Evolutionary conservation across 176 grass and related monocot species (phyloP).

Genomic region (Zoysia japonica): DNA sequence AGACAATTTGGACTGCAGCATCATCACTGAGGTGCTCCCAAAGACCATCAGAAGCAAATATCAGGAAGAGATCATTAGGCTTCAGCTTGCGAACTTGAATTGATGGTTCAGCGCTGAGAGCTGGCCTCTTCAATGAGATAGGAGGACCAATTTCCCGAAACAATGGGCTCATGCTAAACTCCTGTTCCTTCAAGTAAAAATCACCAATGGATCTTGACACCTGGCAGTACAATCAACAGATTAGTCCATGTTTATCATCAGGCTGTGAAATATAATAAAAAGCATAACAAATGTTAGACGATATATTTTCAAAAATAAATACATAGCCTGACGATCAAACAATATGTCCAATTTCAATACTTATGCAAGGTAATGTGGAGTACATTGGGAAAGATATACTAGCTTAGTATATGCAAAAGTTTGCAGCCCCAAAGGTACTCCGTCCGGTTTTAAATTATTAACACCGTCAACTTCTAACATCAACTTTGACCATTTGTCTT

Average conservation of each 20-base stretch:
- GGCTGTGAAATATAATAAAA: background rate
- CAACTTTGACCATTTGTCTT: too few species aligned
- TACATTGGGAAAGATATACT: background rate
- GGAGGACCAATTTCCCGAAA: slow-evolving; percentile 53
- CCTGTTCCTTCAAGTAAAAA: slow-evolving; percentile 85
- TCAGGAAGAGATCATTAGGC: slow-evolving; percentile 66
- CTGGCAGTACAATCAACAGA: slow-evolving; percentile 38
- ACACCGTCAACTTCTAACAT: too few species aligned
- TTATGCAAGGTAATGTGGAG: background rate
- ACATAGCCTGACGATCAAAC: background rate
- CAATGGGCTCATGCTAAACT: slow-evolving; percentile 62
- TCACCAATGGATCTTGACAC: slow-evolving; percentile 91
- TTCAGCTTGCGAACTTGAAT: slow-evolving; percentile 66
- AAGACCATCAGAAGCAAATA: slow-evolving; percentile 91
- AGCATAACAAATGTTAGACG: background rate
- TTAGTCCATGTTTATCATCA: background rate
- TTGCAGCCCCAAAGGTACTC: background rate
- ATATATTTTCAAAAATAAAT: too few species aligned
- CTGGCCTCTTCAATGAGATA: slow-evolving; percentile 65
- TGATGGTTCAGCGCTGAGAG: slow-evolving; percentile 76
- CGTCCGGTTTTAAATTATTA: too few species aligned
- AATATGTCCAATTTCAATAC: background rate
- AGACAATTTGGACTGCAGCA: slow-evolving; percentile 79
- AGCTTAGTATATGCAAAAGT: background rate
- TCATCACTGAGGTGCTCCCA: slow-evolving; percentile 90